These are phyloP conservation scores for Fusarium oxysporum DNA, from an alignment of 2,329 filamentous ascomycete species.

Conservation along the genomic window DNA sequence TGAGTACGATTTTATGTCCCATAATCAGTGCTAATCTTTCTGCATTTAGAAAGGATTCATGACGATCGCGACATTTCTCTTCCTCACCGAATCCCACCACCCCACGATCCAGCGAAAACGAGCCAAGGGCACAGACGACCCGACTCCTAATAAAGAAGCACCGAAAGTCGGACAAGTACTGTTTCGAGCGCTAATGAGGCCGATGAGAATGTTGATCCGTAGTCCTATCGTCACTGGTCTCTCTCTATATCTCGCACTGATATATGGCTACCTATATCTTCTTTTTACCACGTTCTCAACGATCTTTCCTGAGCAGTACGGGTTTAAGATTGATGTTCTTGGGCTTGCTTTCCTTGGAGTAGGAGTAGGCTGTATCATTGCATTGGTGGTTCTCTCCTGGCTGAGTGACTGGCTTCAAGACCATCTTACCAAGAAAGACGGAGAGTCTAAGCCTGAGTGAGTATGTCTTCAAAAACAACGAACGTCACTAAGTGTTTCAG, in stretches of 20 bases:
- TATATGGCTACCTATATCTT: conserved; percentile 19
- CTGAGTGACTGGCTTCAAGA: conserved; percentile 11
- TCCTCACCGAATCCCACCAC: conserved; percentile 8
- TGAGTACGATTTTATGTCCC: not conserved
- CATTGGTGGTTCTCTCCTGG: conserved; percentile 4
- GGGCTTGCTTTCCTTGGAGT: conserved; percentile 8
- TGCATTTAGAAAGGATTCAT: not conserved
- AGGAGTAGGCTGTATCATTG: not conserved
- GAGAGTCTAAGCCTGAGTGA: conserved; percentile 4
- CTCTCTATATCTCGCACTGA: conserved; percentile 12
- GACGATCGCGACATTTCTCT: not conserved
- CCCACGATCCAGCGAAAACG: conserved; percentile 2
- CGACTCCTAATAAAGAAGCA: rapidly evolving
- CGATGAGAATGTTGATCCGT: not conserved
- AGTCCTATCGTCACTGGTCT: conserved; percentile 7
- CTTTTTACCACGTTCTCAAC: conserved; percentile 19
- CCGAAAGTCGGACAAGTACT: not conserved
- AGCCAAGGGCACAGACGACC: not conserved
- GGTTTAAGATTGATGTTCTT: not conserved
- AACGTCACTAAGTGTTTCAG: no score
- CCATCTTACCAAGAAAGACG: not conserved
- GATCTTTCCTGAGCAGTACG: not conserved
- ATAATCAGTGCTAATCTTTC: not conserved
- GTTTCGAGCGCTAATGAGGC: not conserved
- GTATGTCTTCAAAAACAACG: not conserved